Conservation (phyloP, 345 rosid genomes). For the Stellera chamaejasme region DNA sequence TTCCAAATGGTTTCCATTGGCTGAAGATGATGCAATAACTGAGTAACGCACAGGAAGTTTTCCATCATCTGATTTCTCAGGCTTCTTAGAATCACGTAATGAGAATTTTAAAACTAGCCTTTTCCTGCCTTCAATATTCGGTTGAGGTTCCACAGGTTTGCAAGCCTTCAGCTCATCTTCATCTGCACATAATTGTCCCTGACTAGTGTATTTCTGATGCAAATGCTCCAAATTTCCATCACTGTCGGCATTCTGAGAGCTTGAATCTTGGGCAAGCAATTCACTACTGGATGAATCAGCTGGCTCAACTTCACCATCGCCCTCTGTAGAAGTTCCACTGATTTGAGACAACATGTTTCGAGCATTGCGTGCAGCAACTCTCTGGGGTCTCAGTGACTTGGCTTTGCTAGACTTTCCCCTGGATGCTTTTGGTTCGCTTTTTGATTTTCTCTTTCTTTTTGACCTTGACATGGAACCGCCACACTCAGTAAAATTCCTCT, state of each 20-base stretch:
- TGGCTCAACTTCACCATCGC: constrained; percentile 44
- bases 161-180: constrained; percentile 23
- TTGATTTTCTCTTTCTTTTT: constrained; percentile 40
- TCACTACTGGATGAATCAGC: constrained; percentile 59
- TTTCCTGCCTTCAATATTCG: constrained; percentile 48
- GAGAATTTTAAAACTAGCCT: constrained; percentile 73
- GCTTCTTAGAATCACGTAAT: constrained; percentile 49
- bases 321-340: constrained; percentile 72
- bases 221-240: constrained; percentile 29
- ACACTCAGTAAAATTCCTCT: constrained; percentile 61
- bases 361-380: constrained; percentile 93
- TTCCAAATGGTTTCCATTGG: constrained; percentile 26
- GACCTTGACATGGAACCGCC: constrained; percentile 43
- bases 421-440: constrained; percentile 41
- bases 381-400: constrained; percentile 74
- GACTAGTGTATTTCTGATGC: constrained; percentile 27
- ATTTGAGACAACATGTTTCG: constrained; percentile 73
- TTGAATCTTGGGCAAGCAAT: constrained; percentile 21
- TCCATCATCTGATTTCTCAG: constrained; percentile 28
- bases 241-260: constrained; percentile 25
- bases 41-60: constrained; percentile 15
- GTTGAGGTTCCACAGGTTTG: constrained; percentile 36
- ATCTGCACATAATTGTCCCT: constrained; percentile 17
- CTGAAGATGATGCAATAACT: constrained; percentile 34
- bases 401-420: constrained; percentile 51